phyloP scores from a whole-genome alignment of 768 basidiomycete genomes.

The Lentinula sp. region DNA sequence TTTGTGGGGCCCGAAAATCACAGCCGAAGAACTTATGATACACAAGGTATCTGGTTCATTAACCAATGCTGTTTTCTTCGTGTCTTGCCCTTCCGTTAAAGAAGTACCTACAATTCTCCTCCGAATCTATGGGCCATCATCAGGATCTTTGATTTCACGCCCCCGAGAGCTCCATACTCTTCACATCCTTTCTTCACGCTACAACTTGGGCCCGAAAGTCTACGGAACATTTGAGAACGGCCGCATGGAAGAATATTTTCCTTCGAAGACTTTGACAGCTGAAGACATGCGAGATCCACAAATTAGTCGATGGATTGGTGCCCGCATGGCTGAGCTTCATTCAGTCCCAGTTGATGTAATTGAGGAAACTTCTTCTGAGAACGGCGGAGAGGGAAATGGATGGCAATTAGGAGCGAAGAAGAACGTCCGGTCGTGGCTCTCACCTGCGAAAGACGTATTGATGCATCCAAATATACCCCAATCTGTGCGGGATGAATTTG shows the following conservation, averaged over 20 bases:
- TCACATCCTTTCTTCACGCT: slow-evolving; percentile 82
- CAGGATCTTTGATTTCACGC: slow-evolving; percentile 81
- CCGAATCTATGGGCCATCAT: slow-evolving; percentile 88
- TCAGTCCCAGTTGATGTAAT: slow-evolving; percentile 77
- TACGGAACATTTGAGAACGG: slow-evolving; percentile 97
- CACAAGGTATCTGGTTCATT: slow-evolving; percentile 85
- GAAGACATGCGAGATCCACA: slow-evolving; percentile 70
- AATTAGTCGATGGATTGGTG: slow-evolving; percentile 83
- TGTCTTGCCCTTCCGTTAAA: slow-evolving; percentile 58
- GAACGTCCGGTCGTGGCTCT: slow-evolving; percentile 70
- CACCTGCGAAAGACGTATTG: slow-evolving; percentile 69
- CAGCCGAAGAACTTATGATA: slow-evolving; percentile 48
- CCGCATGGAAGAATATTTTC: slow-evolving; percentile 92
- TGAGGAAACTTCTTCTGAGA: slow-evolving; percentile 34
- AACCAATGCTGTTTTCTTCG: slow-evolving; percentile 96
- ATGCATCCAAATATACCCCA: slow-evolving; percentile 46
- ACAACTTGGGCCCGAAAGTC: slow-evolving; percentile 84
- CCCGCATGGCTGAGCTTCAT: slow-evolving; percentile 94
- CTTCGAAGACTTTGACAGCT: slow-evolving; percentile 74
- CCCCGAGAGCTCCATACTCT: slow-evolving; percentile 81
- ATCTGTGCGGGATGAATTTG: slow-evolving; percentile 43
- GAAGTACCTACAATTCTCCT: slow-evolving; percentile 67
- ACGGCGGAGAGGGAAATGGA: slow-evolving; percentile 34
- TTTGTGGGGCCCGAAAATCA: slow-evolving; percentile 49
- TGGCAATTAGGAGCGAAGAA: slow-evolving; percentile 56